These are phyloP conservation scores for Volvariella surrecta DNA, from an alignment of 1,284 basidiomycete species.

Conservation along the genomic window DNA sequence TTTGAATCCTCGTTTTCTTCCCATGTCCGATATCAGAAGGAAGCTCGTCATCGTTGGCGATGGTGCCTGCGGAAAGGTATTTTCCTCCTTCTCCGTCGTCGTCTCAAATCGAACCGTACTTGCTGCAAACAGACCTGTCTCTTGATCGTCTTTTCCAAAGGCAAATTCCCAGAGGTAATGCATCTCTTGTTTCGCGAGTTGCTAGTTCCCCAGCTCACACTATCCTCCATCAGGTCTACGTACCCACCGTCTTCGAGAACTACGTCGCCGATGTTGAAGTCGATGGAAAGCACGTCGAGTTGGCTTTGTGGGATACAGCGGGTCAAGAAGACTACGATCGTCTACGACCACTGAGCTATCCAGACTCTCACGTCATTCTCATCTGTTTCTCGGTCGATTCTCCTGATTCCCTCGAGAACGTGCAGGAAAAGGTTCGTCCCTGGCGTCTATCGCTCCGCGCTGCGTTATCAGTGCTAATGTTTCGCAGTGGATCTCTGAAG, in stretches of 20 bases:
- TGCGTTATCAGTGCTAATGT: neutral
- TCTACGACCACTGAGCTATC: slow-evolving; percentile 85
- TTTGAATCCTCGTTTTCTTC: too few species aligned
- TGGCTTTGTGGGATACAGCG: slow-evolving; percentile 94
- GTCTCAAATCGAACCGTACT: too few species aligned
- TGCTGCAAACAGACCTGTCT: slow-evolving; percentile 53
- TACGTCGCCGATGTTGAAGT: slow-evolving; percentile 88
- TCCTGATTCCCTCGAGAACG: slow-evolving; percentile 89
- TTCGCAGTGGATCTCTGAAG: slow-evolving; percentile 87
- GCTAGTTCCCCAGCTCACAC: too few species aligned
- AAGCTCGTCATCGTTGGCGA: slow-evolving; percentile 79
- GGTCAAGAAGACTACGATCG: slow-evolving; percentile 90
- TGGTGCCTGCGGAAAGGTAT: slow-evolving; percentile 77
- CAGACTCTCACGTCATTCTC: slow-evolving; percentile 89
- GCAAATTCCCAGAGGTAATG: slow-evolving; percentile 85
- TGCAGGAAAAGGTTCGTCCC: slow-evolving; percentile 82
- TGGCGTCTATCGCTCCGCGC: neutral
- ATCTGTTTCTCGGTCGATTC: slow-evolving; percentile 93
- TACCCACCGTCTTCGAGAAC: slow-evolving; percentile 91
- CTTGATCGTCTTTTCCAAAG: slow-evolving; percentile 84
- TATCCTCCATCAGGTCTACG: slow-evolving; percentile 59
- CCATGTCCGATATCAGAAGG: slow-evolving; percentile 70
- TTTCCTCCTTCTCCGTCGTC: slow-evolving; percentile 9
- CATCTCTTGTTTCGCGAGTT: too few species aligned
- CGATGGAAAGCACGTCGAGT: slow-evolving; percentile 86